Conservation (phyloP, 352 stramenopile genomes). For the Pythium aquatile region DNA sequence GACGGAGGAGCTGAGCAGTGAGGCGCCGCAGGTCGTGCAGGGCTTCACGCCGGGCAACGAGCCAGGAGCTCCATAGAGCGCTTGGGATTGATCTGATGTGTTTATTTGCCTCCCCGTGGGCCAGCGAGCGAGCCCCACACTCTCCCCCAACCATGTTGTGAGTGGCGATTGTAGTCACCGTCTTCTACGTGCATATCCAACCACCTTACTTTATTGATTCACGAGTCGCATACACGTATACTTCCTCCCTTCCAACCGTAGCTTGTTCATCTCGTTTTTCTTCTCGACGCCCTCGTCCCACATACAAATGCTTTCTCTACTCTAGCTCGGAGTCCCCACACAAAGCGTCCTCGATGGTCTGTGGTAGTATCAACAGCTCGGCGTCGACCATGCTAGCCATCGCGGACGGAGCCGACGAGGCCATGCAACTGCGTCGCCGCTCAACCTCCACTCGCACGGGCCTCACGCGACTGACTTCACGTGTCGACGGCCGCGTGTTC, state of each 20-base stretch:
- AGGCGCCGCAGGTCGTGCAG: background rate
- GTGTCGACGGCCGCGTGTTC: slow-evolving; percentile 24
- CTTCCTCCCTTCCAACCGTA: no score
- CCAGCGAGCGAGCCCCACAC: no score
- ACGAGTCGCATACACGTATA: no score
- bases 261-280: background rate
- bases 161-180: background rate
- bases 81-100: no score
- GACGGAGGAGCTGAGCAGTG: background rate
- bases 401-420: slow-evolving; percentile 29
- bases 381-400: slow-evolving; percentile 31
- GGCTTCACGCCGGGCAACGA: slow-evolving; percentile 21
- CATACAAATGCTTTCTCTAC: no score
- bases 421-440: slow-evolving; percentile 13
- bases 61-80: slow-evolving; percentile 3
- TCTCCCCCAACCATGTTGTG: background rate
- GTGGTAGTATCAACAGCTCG: background rate
- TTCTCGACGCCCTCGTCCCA: background rate
- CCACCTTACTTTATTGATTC: no score
- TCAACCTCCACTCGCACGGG: slow-evolving; percentile 6
- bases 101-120: no score
- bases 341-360: no score
- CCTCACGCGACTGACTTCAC: slow-evolving; percentile 2
- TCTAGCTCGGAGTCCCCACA: no score
- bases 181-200: background rate